Percentiles rank a stretch among this genome's conserved stretches.
These are phyloP conservation scores for Oryza meridionalis DNA, from an alignment of 176 grass and related monocot genomes.

Conservation along the genomic window DNA sequence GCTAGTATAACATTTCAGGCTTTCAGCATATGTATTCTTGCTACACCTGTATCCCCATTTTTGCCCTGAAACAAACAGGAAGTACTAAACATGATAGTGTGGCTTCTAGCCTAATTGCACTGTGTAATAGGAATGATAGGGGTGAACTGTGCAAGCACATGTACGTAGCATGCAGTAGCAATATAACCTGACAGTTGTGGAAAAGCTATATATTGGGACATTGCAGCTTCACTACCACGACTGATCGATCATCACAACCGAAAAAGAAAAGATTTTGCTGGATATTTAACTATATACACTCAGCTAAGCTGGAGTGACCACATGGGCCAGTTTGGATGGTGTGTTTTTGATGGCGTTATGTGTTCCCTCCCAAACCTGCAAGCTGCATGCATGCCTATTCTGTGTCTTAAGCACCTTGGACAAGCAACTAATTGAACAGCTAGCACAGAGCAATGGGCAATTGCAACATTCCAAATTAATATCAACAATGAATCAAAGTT, in stretches of 20 bases:
- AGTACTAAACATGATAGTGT: neutral
- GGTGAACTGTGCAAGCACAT: neutral
- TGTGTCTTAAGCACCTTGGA: neutral
- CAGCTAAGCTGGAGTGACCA: neutral
- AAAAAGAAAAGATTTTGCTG: neutral
- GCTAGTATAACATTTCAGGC: too few relatives aligned
- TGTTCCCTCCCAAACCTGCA: conserved; percentile 9
- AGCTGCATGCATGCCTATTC: neutral
- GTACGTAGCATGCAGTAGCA: neutral
- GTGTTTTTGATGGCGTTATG: neutral
- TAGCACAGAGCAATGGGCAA: neutral
- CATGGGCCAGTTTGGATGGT: conserved; percentile 5
- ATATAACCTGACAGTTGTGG: neutral
- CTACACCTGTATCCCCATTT: neutral
- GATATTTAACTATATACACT: neutral
- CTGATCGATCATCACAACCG: neutral
- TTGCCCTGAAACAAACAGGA: neutral
- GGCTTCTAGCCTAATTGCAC: neutral
- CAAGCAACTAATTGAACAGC: neutral
- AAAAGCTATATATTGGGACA: neutral
- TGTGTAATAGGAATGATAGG: neutral
- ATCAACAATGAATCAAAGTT: too few relatives aligned
- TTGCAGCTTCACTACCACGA: neutral
- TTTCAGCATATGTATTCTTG: too few relatives aligned
- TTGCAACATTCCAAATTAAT: neutral